Conservation (phyloP, 345 rosid species). For the Reutealis trisperma region DNA sequence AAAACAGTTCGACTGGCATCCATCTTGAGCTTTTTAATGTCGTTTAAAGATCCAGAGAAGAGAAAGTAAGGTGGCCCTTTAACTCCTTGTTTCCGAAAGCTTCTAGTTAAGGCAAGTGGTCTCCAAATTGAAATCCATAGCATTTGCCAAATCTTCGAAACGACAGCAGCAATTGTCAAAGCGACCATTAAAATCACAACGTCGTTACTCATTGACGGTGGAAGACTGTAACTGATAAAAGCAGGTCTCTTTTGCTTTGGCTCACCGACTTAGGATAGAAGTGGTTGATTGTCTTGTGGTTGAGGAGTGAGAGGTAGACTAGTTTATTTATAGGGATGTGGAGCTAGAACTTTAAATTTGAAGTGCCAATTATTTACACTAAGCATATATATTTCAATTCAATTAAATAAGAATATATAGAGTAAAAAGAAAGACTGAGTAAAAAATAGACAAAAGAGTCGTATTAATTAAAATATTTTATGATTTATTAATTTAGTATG, state of each 20-base stretch:
- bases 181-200: slow-evolving; percentile 7
- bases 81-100: slow-evolving; percentile 32
- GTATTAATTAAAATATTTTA: too few species aligned
- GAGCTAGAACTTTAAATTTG: too few species aligned
- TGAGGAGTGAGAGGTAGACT: too few species aligned
- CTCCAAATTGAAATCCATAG: slow-evolving; percentile 26
- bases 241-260: background rate
- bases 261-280: background rate
- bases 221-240: too few species aligned
- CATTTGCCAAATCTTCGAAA: slow-evolving; percentile 19
- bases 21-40: slow-evolving; percentile 24
- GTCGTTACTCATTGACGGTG: background rate
- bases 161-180: background rate
- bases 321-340: too few species aligned
- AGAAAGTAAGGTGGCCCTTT: slow-evolving; percentile 32
- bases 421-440: too few species aligned
- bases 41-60: slow-evolving; percentile 30
- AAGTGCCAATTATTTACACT: too few species aligned
- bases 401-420: too few species aligned
- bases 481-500: too few species aligned
- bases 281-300: too few species aligned
- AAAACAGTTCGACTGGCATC: slow-evolving; percentile 17
- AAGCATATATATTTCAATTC: too few species aligned
- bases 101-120: slow-evolving; percentile 28
- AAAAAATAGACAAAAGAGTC: too few species aligned